phyloP scores from a whole-genome alignment of 2,329 filamentous ascomycete species.

The Clathrospora elynae region DNA sequence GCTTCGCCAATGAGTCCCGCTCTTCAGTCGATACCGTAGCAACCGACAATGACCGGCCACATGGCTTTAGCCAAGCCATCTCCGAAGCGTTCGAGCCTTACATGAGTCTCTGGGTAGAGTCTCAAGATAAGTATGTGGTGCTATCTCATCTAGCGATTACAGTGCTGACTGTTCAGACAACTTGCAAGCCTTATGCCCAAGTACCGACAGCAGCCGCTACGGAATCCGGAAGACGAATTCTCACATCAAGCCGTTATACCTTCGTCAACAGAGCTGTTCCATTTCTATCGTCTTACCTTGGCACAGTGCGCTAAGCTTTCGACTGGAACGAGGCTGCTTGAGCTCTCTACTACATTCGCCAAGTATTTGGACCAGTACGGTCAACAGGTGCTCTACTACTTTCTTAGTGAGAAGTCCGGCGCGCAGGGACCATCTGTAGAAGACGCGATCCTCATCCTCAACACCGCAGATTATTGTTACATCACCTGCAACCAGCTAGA shows the following conservation, averaged over 20 bases:
- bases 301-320: conserved; percentile 96
- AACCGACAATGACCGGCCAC: conserved; percentile 74
- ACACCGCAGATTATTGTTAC: conserved; percentile 98
- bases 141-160: not conserved
- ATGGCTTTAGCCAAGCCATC: conserved; percentile 85
- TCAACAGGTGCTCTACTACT: conserved; percentile 83
- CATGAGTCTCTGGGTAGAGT: conserved; percentile 94
- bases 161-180: conserved; percentile 55
- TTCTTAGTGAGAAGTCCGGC: conserved; percentile 65
- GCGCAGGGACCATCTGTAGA: conserved; percentile 67
- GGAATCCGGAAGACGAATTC: conserved; percentile 88
- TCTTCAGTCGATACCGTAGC: conserved; percentile 89
- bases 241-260: conserved; percentile 85
- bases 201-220: conserved; percentile 81
- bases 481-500: conserved; percentile 90
- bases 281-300: conserved; percentile 91
- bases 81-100: conserved; percentile 98
- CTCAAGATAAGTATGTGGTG: conserved; percentile 72
- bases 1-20: conserved; percentile 74
- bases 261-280: conserved; percentile 95
- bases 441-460: conserved; percentile 83
- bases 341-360: conserved; percentile 82
- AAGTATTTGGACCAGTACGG: conserved; percentile 96
- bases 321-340: conserved; percentile 82
- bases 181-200: conserved; percentile 82